Conservation (phyloP, 495 filamentous ascomycete genomes). For the Penicillium simplicissimum region DNA sequence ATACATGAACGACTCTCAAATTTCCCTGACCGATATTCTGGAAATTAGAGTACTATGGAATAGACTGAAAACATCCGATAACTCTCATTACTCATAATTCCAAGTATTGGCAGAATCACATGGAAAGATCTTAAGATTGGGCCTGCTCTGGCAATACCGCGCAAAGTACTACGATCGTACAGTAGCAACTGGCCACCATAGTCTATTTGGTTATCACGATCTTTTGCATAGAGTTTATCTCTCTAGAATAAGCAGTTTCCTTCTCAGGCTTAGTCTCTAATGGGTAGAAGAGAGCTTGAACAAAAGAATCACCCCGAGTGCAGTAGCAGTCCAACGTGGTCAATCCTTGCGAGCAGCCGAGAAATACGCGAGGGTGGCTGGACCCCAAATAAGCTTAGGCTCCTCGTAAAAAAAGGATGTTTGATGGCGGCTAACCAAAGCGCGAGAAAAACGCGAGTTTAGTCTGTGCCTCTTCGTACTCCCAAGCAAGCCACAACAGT, state of each 20-base stretch:
- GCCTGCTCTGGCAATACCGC: background rate
- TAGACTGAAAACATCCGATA: too few relatives aligned
- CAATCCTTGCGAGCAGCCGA: background rate
- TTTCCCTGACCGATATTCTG: too few relatives aligned
- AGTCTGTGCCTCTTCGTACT: background rate
- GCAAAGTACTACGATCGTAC: background rate
- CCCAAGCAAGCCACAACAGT: background rate
- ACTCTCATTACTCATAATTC: too few relatives aligned
- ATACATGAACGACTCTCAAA: background rate
- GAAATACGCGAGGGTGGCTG: background rate
- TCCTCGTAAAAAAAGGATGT: background rate
- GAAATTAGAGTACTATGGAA: too few relatives aligned
- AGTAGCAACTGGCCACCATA: too few relatives aligned
- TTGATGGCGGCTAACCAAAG: background rate
- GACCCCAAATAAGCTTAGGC: background rate
- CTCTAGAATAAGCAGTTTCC: background rate
- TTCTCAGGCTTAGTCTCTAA: background rate
- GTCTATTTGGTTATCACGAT: too few relatives aligned
- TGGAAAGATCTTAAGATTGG: background rate
- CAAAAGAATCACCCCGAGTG: background rate
- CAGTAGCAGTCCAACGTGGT: background rate
- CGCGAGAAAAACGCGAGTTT: slow-evolving; percentile 13
- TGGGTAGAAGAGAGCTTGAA: background rate
- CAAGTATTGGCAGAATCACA: background rate
- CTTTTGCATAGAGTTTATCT: too few relatives aligned